A percentile compares a stretch with the other conserved stretches of the same genome.
phyloP scores from a whole-genome alignment of 495 filamentous ascomycete genomes.

The Amniculicola lignicola region DNA sequence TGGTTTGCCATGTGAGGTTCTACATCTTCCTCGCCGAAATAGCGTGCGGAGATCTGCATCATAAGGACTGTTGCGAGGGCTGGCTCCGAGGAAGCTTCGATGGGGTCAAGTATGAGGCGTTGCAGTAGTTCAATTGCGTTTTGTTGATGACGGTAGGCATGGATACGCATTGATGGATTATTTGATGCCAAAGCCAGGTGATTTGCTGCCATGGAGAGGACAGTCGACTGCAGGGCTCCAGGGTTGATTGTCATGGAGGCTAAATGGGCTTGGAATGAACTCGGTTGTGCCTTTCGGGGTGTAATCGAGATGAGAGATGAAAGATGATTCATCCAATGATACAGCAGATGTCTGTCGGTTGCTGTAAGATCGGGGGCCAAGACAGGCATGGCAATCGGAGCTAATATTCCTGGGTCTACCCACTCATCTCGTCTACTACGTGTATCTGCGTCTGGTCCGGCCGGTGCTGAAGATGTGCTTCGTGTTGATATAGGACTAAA shows the following conservation, averaged over 20 bases:
- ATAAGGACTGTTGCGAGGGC: slow-evolving; percentile 5
- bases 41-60: slow-evolving; percentile 6
- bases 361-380: background rate
- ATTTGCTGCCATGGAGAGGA: slow-evolving; percentile 4
- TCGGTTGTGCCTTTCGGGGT: background rate
- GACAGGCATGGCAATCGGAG: background rate
- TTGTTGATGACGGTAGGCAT: slow-evolving; percentile 4
- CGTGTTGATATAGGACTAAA: no score
- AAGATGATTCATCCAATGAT: background rate
- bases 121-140: background rate
- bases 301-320: background rate
- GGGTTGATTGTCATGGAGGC: background rate
- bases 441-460: background rate
- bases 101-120: background rate
- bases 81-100: background rate
- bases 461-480: background rate
- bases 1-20: slow-evolving; percentile 4
- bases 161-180: background rate
- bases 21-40: background rate
- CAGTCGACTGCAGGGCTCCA: slow-evolving; percentile 1
- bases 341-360: background rate
- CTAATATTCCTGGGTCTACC: background rate
- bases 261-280: background rate
- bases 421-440: background rate
- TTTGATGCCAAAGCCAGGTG: background rate